Conservation (phyloP, 257 asterid species). For the Nicotiana obtusifolia region DNA sequence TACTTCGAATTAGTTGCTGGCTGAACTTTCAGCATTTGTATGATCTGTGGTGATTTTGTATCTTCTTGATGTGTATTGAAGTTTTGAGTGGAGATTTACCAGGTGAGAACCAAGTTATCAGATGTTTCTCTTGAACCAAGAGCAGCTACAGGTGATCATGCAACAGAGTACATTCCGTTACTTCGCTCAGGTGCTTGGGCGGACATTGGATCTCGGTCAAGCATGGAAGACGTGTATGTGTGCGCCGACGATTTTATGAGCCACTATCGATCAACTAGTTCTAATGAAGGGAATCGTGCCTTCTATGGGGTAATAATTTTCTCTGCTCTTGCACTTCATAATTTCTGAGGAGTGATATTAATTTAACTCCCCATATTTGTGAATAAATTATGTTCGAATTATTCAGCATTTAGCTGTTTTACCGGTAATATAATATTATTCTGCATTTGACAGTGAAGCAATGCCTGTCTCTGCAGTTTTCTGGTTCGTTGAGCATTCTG, state of each 20-base stretch:
- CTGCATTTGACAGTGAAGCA: background rate
- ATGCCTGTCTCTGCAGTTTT: background rate
- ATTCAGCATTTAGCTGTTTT: background rate
- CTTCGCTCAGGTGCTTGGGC: conserved; percentile 94
- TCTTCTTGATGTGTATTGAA: conserved; percentile 7
- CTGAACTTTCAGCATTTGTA: background rate
- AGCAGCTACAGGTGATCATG: conserved; percentile 34
- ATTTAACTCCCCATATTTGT: background rate
- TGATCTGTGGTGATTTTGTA: background rate
- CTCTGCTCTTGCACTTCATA: conserved; percentile 3
- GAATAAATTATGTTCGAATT: background rate
- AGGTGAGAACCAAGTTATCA: conserved; percentile 44
- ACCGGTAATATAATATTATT: too few relatives aligned
- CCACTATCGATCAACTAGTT: conserved; percentile 35
- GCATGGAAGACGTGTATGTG: conserved; percentile 81
- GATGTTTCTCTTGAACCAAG: conserved; percentile 36
- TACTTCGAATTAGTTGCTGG: background rate
- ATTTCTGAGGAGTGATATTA: background rate
- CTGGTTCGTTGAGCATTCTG: background rate
- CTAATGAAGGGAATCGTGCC: conserved; percentile 46
- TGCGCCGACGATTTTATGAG: conserved; percentile 62
- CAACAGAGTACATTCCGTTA: conserved; percentile 38
- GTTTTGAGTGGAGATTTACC: conserved; percentile 27
- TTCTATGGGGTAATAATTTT: conserved; percentile 79
- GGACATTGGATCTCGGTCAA: conserved; percentile 72